Evolutionary conservation across 2,329 filamentous ascomycete genomes (phyloP), one percentile per base, ranked within the genome.

Genomic region (Cryphonectria parasitica): DNA sequence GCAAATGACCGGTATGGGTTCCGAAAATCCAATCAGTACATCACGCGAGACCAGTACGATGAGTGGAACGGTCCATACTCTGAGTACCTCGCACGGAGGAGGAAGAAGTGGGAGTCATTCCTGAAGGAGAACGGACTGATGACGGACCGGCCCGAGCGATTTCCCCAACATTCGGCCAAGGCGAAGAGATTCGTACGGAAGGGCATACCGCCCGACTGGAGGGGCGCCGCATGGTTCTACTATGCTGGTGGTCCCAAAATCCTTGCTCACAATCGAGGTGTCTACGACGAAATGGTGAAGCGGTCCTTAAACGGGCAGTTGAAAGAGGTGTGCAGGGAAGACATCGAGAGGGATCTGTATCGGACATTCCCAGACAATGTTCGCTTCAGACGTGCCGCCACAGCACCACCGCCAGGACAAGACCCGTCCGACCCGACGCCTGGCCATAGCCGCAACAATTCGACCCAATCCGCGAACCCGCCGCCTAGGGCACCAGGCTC

Each of bases 181-280:
- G 89, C 96, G 60, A 97, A 97, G 81, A 88, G 94, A 25, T 98
- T 96, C 78, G 89, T 97, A 64, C 90, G 95, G 66, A 98, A 98
- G 80, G 95, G 95, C 22, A 95, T 98, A 65, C 95, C 95, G 3
- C 93, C 95, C 0, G 94, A 97, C 74, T 97, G 94, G 90, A 89
- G 95, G 77, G 95, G 95, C n/a, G 92, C 93, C 7, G 95, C 95
- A 62, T 98, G 95, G 95, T 98, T 97, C 80, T 98, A 92, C 82
- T 98, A 98, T 78, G 94, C 94, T 15, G 94, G 94, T 28, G 95
- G 95, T 1, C 94, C 94, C 34, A 89, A 90, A 62, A 91, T 94
- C 74, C 80, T 97, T 71, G 88, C 89, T 66, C 91, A 93, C 77
- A 88, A 97, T 75, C 87, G 89, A 6, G 93, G 93, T 0, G 83